Percentiles rank a stretch among this genome's conserved stretches.
Conservation (phyloP, 352 stramenopile genomes). For the Globisporangium paroecandrum region DNA sequence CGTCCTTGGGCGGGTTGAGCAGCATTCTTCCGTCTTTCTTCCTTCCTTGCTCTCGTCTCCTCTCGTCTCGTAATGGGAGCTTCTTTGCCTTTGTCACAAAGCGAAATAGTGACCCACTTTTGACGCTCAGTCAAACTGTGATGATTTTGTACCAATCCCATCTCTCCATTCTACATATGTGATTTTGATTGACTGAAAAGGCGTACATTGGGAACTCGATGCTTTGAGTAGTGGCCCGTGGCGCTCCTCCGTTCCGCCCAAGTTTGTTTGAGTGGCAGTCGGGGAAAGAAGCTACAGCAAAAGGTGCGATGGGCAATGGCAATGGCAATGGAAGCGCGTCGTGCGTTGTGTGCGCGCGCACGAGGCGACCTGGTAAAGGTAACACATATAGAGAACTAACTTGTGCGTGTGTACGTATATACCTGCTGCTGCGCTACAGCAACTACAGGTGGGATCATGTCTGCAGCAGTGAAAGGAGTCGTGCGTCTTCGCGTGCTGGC, state of each 20-base stretch:
- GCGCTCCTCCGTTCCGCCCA: not conserved
- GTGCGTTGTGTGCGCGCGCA: not conserved
- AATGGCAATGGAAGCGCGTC: not conserved
- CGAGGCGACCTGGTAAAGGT: constrained; percentile 1
- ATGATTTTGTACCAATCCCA: constrained; percentile 3
- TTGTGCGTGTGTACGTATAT: not conserved
- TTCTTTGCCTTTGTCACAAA: not conserved
- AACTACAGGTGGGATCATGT: constrained; percentile 8
- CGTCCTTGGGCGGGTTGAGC: constrained; percentile 14
- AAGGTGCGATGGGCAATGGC: constrained; percentile 5
- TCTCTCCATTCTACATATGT: not conserved
- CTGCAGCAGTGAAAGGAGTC: constrained; percentile 60
- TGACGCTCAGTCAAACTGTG: not conserved
- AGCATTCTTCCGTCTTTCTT: not conserved
- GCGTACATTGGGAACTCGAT: not conserved
- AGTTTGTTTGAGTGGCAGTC: constrained; percentile 10
- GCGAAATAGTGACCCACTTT: not conserved
- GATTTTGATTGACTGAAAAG: constrained; percentile 4
- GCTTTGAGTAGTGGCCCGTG: constrained; percentile 1
- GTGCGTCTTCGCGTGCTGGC: constrained; percentile 84
- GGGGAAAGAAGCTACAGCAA: constrained; percentile 2
- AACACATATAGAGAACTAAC: not conserved
- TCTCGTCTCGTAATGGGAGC: not conserved
- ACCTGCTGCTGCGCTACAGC: constrained; percentile 4
- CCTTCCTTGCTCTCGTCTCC: not conserved